Evolutionary conservation across 805 yeast species (phyloP).

Genomic region (Soucietia sequanensis): DNA sequence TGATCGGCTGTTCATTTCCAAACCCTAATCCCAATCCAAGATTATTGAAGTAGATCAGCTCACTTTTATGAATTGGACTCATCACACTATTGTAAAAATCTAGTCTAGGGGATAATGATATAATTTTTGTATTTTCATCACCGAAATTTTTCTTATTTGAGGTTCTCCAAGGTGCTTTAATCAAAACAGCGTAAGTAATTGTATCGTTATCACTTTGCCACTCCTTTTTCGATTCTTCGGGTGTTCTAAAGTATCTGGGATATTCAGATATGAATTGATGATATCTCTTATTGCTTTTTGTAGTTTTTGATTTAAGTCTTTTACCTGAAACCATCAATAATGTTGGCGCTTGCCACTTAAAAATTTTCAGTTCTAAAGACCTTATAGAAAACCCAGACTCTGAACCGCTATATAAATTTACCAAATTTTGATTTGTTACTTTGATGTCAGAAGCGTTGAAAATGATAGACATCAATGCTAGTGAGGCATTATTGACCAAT

Average conservation of each 20-base stretch:
- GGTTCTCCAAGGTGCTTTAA: constrained; percentile 73
- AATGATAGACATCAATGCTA: constrained; percentile 38
- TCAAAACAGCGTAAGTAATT: constrained; percentile 61
- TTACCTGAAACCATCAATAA: constrained; percentile 68
- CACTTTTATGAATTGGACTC: constrained; percentile 30
- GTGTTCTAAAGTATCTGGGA: constrained; percentile 32
- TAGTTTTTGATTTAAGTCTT: constrained; percentile 37
- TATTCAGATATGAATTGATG: constrained; percentile 50
- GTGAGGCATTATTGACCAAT: constrained; percentile 38
- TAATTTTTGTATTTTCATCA: constrained; percentile 50
- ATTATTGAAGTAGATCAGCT: constrained; percentile 64
- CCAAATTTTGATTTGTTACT: constrained; percentile 46
- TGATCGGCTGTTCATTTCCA: constrained; percentile 66
- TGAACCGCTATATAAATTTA: constrained; percentile 68
- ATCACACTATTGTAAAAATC: constrained; percentile 41
- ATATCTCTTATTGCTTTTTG: constrained; percentile 44
- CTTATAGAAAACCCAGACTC: constrained; percentile 85
- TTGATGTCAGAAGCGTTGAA: constrained; percentile 29
- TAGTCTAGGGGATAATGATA: constrained; percentile 67
- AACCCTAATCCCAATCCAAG: constrained; percentile 81
- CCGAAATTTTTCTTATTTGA: constrained; percentile 77
- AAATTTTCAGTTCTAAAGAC: constrained; percentile 76
- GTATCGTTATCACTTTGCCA: constrained; percentile 44
- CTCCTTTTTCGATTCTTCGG: constrained; percentile 16
- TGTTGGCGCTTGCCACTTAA: constrained; percentile 91